These are phyloP conservation scores for Saccharomycopsis microspora DNA, from an alignment of 805 yeast genomes.

Conservation along the genomic window DNA sequence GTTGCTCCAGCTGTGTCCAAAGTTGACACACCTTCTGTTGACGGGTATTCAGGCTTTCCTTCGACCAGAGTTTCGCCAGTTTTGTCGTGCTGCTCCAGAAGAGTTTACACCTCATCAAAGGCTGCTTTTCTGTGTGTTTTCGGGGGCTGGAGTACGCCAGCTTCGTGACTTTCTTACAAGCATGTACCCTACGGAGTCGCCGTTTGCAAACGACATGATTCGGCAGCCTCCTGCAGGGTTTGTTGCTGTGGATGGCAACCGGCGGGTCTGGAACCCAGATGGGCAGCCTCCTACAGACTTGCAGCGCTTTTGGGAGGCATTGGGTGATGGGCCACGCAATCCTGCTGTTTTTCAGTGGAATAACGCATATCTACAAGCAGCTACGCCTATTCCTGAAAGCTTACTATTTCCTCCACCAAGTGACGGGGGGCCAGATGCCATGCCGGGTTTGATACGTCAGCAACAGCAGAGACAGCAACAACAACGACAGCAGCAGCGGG, in stretches of 20 bases:
- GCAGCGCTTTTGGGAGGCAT: no score
- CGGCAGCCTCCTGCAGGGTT: neutral
- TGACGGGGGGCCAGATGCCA: neutral
- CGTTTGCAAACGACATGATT: neutral
- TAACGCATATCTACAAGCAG: neutral
- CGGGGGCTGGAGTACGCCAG: slow-evolving; percentile 77
- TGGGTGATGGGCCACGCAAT: neutral
- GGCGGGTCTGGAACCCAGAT: neutral
- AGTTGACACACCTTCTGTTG: slow-evolving; percentile 77
- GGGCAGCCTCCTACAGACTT: neutral
- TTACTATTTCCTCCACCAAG: neutral
- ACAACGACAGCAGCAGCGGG: neutral
- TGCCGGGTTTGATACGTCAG: neutral
- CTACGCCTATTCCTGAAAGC: neutral
- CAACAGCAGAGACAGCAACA: neutral
- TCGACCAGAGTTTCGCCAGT: slow-evolving; percentile 72
- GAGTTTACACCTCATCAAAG: slow-evolving; percentile 85
- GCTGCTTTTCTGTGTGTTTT: slow-evolving; percentile 81
- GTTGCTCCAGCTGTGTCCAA: slow-evolving; percentile 70
- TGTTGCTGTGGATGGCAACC: neutral
- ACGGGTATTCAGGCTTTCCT: slow-evolving; percentile 90
- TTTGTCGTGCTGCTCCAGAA: slow-evolving; percentile 85
- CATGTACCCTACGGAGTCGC: neutral
- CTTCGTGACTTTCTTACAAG: slow-evolving; percentile 52
- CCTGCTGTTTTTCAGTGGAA: slow-evolving; percentile 1